Evolutionary conservation across 164 flowering plant species (phyloP).

Genomic region (Stephania japonica): DNA sequence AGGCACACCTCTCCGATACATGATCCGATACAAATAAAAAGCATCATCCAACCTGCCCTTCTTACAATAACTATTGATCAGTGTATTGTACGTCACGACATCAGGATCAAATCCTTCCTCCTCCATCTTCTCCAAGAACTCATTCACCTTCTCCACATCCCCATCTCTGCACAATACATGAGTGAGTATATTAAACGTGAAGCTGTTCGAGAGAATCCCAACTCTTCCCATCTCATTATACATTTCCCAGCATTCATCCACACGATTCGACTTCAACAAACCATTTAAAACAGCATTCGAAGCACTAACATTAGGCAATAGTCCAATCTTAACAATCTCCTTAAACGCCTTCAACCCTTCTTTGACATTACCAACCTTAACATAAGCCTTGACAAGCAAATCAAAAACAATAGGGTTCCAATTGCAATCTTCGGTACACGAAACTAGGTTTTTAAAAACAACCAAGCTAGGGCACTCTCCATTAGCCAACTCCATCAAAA

Average conservation of each 20-base stretch:
- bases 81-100: conserved; percentile 83
- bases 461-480: conserved; percentile 22
- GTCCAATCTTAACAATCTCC: conserved; percentile 46
- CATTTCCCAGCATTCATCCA: conserved; percentile 61
- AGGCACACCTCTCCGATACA: conserved; percentile 58
- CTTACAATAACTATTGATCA: conserved; percentile 64
- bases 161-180: conserved; percentile 61
- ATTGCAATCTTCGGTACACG: conserved; percentile 48
- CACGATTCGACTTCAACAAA: conserved; percentile 37
- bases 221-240: conserved; percentile 56
- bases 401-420: conserved; percentile 72
- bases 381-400: conserved; percentile 79
- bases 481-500: conserved; percentile 29
- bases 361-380: conserved; percentile 39
- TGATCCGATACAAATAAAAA: conserved; percentile 68
- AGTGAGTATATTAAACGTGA: conserved; percentile 81
- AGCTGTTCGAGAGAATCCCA: conserved; percentile 49
- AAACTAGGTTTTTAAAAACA: conserved; percentile 43
- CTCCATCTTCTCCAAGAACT: conserved; percentile 84
- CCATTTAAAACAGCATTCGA: conserved; percentile 66
- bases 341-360: conserved; percentile 48
- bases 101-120: conserved; percentile 88
- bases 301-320: conserved; percentile 51
- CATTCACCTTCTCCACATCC: conserved; percentile 52
- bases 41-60: conserved; percentile 68